Conservation (phyloP, 2,329 filamentous ascomycete genomes). For the Thelonectria discophora region DNA sequence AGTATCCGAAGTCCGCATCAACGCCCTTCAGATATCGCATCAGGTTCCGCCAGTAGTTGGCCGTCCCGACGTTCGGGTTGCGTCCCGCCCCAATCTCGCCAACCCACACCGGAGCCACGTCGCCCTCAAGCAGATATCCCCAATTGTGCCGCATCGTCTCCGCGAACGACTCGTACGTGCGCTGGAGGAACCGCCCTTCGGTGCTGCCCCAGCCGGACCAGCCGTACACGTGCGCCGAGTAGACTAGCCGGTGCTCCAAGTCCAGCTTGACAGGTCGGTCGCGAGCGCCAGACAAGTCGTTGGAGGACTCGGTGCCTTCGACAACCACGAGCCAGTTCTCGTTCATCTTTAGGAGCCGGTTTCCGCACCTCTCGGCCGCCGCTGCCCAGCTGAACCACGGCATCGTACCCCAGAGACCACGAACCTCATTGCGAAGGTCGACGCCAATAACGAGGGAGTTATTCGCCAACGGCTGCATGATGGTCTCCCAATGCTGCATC, state of each 20-base stretch:
- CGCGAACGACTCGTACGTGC: constrained; percentile 69
- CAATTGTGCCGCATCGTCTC: constrained; percentile 71
- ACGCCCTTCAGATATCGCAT: constrained; percentile 65
- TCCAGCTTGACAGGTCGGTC: constrained; percentile 66
- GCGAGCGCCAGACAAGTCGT: constrained; percentile 67
- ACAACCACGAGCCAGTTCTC: constrained; percentile 73
- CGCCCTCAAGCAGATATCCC: constrained; percentile 65
- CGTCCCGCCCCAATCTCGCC: constrained; percentile 71
- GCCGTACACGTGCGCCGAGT: constrained; percentile 73
- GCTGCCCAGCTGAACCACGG: constrained; percentile 70
- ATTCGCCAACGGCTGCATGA: constrained; percentile 67
- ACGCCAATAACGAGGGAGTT: constrained; percentile 72
- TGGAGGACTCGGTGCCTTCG: constrained; percentile 73
- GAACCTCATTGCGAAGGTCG: constrained; percentile 74
- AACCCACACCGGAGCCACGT: constrained; percentile 69
- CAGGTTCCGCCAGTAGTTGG: constrained; percentile 72
- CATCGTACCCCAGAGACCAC: constrained; percentile 75
- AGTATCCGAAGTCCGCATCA: constrained; percentile 74
- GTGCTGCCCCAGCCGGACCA: constrained; percentile 76
- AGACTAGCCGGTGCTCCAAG: constrained; percentile 65
- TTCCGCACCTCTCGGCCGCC: constrained; percentile 70
- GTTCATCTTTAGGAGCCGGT: constrained; percentile 67
- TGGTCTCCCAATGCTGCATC: constrained; percentile 71
- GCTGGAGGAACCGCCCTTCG: constrained; percentile 67
- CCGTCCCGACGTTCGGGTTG: constrained; percentile 62